Evolutionary conservation across 164 flowering plant genomes (phyloP).

Genomic region (Annona squamosa): DNA sequence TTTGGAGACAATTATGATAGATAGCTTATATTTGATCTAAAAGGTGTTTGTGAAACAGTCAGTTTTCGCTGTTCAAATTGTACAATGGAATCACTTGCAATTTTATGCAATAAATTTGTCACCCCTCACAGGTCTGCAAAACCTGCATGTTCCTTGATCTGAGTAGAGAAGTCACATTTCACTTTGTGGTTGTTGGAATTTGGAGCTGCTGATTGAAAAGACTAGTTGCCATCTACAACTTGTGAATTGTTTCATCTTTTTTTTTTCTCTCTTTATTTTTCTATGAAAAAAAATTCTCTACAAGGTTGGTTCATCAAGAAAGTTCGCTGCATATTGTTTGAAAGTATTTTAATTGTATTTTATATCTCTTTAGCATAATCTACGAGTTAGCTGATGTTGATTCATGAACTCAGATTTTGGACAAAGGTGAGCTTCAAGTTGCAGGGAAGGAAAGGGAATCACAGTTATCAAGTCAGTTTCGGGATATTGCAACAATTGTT

Average conservation of each 20-base stretch:
- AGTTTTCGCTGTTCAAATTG: too few relatives aligned
- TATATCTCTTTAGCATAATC: neutral
- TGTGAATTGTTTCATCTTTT: too few relatives aligned
- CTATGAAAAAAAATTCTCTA: neutral
- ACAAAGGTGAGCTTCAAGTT: constrained; percentile 96
- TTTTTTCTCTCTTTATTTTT: too few relatives aligned
- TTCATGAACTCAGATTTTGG: constrained; percentile 54
- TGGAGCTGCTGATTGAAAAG: neutral
- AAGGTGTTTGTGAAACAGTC: neutral
- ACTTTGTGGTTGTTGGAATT: neutral
- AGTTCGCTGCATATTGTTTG: neutral
- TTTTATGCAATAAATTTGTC: too few relatives aligned
- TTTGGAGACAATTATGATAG: neutral
- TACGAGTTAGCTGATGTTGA: neutral
- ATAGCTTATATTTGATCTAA: neutral
- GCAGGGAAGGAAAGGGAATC: constrained; percentile 97
- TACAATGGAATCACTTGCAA: too few relatives aligned
- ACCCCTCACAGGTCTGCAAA: too few relatives aligned
- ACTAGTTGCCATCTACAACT: neutral
- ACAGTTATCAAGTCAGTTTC: constrained; percentile 76
- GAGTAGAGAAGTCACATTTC: neutral
- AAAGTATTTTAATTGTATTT: too few relatives aligned
- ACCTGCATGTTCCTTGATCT: too few relatives aligned
- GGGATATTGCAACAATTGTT: constrained; percentile 94
- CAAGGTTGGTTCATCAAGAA: neutral